Evolutionary conservation across 1,139 yeast genomes (phyloP), one percentile per base, ranked within the genome.

Genomic region (Lodderomyces metapsilosis): DNA sequence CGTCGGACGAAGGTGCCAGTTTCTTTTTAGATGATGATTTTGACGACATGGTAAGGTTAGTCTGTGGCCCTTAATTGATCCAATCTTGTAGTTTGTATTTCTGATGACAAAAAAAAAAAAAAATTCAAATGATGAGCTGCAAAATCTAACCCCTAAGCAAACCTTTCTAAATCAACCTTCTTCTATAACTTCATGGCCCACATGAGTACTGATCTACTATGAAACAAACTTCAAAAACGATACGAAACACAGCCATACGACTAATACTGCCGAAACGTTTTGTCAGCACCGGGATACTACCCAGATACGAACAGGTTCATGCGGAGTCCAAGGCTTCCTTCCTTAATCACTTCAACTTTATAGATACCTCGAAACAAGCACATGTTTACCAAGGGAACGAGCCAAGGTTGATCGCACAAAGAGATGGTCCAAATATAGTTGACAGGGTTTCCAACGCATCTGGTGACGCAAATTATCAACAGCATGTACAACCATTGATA

Each of bases 1-100:
- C 20, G 7, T 35, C 44, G 4, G 58, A 43, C 3, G 53, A 34
- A 21, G 58, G 36, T 16, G 23, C 31, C 25, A n/a, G 21, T 47
- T 58, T 61, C 54, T 64, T 65, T 50, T 59, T 61, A 16, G 40
- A 4, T 11, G 40, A 15, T 1, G 58, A 38, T 47, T 66, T 66
- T 2, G 68, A 61, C 5, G 69, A 64, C 68, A 63, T 37, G 4
- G 31, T 21, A 11, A 5, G 27, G 11, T 4, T 21, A 11, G 10
- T 23, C 12, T 12, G 25, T 12, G 28, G 16, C 12, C 30, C 9
- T 12, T 4, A 28, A 15, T 28, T 9, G 32, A 28, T 28, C 32
- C 32, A 28, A 28, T 28, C 32, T 28, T 7, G 9, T 15, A 28
- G 11, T 28, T 28, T 28, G 18, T 6, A 28, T 15, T 28, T 28